Evolutionary conservation across 495 filamentous ascomycete genomes (phyloP), one percentile per base, ranked within the genome.

Genomic region (Elaphomyces granulatus): DNA sequence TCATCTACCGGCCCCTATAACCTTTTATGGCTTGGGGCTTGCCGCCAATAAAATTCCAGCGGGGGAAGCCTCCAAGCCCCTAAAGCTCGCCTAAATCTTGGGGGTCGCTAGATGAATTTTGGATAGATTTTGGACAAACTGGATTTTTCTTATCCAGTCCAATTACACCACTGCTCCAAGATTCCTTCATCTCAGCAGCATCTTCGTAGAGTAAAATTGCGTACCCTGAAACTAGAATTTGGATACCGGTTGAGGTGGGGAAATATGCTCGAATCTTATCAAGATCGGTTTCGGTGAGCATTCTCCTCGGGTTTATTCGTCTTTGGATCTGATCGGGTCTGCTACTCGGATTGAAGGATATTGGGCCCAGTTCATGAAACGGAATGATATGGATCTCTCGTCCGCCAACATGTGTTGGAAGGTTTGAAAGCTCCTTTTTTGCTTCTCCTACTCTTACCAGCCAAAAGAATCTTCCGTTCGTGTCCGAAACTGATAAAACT

Each of bases 371-470:
- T 17, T 45, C 20, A 34, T 37, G 40, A 30, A 45, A 40, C 1
- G 49, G 46, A 14, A 45, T 40, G 17, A 52, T 34, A 32, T 48
- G 49, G 37, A 52, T 52, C 38, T 46, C 46, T 21, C 45, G 49
- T 2, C 46, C 49, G 17, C 40, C 45, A 4, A 45, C 49, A 20
- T 46, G 49, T 3, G 49, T 52, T 38, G 41, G 6, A 6, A 28
- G 23, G 12, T 6, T 28, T 6, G 23, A 6, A 28, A 28, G 23
- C 23, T 28, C 23, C 23, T 28, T 28, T 28, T 6, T 28, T 12
- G 12, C 23, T 28, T 6, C 12, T 28, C 23, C 6, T 6, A 12
- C 12, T 12, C 12, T 12, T 12, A 28, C 23, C 12, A 28, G 23
- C 23, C 23, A 28, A 12, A 28, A 28, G 23, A 6, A 28, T 28